A percentile compares a stretch with the other conserved stretches of the same genome.
Evolutionary conservation across 2,329 filamentous ascomycete species (phyloP).

Genomic region (Fusarium falciforme): DNA sequence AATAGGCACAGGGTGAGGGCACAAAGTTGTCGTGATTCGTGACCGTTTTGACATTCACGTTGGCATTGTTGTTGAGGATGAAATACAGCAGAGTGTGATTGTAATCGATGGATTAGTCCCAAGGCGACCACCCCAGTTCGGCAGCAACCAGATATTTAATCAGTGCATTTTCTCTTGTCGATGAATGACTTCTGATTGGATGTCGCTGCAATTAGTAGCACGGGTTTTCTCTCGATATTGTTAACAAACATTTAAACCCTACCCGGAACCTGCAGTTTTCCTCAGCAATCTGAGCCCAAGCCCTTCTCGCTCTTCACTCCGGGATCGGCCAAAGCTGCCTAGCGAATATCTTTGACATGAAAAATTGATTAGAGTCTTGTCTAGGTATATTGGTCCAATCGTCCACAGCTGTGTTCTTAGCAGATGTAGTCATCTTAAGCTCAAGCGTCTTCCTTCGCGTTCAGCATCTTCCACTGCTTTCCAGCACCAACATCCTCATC

Average conservation of each 20-base stretch:
- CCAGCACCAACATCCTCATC: conserved; percentile 7
- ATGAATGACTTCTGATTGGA: too few relatives aligned
- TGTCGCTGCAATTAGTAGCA: too few relatives aligned
- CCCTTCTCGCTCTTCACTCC: neutral
- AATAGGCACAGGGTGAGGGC: neutral
- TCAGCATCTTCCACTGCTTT: conserved; percentile 8
- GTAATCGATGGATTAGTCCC: neutral
- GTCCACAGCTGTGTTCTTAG: neutral
- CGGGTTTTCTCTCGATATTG: too few relatives aligned
- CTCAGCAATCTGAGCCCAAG: neutral
- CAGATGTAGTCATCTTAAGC: neutral
- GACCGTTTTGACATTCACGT: neutral
- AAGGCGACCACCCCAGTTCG: neutral
- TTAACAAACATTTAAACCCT: neutral
- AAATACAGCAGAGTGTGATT: neutral
- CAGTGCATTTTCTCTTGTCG: too few relatives aligned
- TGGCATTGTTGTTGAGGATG: neutral
- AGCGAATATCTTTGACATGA: neutral
- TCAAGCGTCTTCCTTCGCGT: neutral
- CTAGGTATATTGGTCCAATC: neutral
- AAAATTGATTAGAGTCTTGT: neutral
- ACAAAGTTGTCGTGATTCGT: neutral
- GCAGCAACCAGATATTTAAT: too few relatives aligned
- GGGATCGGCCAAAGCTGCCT: neutral
- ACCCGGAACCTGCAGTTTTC: neutral